phyloP scores from a whole-genome alignment of 148 eudicot genomes.

The Rhododendron molle region DNA sequence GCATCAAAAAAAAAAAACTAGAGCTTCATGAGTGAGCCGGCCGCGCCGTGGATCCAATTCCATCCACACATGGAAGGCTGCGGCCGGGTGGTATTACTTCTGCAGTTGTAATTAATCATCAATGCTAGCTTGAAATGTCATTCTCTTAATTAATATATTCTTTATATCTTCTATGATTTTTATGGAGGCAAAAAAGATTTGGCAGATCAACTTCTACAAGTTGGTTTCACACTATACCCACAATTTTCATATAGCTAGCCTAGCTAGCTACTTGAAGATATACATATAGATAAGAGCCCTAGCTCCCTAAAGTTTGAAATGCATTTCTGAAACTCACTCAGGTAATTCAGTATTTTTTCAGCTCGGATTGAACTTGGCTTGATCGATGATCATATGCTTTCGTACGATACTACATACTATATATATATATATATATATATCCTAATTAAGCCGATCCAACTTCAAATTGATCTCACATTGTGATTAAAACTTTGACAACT shows the following conservation, averaged over 20 bases:
- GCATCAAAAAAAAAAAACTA: background rate
- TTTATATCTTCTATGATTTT: background rate
- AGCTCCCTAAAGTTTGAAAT: background rate
- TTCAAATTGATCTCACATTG: too few species aligned
- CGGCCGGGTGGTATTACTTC: background rate
- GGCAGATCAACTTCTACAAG: background rate
- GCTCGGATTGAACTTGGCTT: too few species aligned
- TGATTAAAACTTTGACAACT: too few species aligned
- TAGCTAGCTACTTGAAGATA: background rate
- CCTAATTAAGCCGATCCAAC: too few species aligned
- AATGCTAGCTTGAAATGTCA: background rate
- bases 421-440: too few species aligned
- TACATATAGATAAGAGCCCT: background rate
- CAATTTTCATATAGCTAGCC: background rate
- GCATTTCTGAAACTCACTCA: background rate
- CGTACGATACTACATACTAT: too few species aligned
- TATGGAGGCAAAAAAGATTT: background rate
- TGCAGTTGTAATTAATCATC: background rate
- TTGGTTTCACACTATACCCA: background rate
- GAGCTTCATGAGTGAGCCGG: background rate
- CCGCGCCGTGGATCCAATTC: background rate
- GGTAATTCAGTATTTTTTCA: too few species aligned
- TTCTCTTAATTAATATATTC: background rate
- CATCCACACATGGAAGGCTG: background rate
- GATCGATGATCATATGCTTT: too few species aligned